These are phyloP conservation scores for Phylloporus sp. DNA, from an alignment of 1,284 basidiomycete genomes.

Conservation along the genomic window DNA sequence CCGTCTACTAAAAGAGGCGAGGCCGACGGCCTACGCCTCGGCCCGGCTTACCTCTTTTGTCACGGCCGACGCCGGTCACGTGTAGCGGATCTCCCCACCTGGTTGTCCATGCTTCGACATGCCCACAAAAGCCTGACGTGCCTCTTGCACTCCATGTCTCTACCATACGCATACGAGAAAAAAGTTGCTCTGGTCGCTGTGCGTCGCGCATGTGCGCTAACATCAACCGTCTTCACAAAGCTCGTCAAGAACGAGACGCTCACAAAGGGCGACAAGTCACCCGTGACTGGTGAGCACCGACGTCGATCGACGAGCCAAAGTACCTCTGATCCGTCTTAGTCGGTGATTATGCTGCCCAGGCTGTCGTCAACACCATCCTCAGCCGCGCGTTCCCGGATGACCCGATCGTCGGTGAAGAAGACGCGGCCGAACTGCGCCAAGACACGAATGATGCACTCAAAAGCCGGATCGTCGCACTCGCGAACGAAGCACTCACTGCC, in stretches of 20 bases:
- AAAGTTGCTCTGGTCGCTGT: constrained; percentile 90
- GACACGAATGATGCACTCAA: constrained; percentile 57
- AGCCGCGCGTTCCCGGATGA: constrained; percentile 80
- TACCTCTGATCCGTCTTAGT: constrained; percentile 50
- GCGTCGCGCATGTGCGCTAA: constrained; percentile 82
- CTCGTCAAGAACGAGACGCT: constrained; percentile 88
- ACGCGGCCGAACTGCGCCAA: constrained; percentile 78
- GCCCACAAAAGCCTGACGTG: too few species aligned
- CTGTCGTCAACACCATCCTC: constrained; percentile 84
- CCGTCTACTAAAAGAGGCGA: too few species aligned
- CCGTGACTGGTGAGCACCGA: constrained; percentile 80
- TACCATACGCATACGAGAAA: constrained; percentile 53
- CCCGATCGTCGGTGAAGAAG: constrained; percentile 95
- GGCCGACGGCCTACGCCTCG: too few species aligned
- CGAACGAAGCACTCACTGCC: constrained; percentile 78
- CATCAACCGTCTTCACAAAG: constrained; percentile 87
- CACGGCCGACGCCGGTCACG: too few species aligned
- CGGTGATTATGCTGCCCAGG: constrained; percentile 90
- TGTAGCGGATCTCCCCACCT: too few species aligned
- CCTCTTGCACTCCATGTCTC: constrained; percentile 19
- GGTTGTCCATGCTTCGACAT: too few species aligned
- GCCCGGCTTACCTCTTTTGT: too few species aligned
- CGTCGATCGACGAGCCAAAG: not conserved
- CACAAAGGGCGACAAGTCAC: constrained; percentile 93
- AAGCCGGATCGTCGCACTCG: constrained; percentile 79